These are phyloP conservation scores for Neonectria hederae DNA, from an alignment of 2,329 filamentous ascomycete species.

Conservation along the genomic window DNA sequence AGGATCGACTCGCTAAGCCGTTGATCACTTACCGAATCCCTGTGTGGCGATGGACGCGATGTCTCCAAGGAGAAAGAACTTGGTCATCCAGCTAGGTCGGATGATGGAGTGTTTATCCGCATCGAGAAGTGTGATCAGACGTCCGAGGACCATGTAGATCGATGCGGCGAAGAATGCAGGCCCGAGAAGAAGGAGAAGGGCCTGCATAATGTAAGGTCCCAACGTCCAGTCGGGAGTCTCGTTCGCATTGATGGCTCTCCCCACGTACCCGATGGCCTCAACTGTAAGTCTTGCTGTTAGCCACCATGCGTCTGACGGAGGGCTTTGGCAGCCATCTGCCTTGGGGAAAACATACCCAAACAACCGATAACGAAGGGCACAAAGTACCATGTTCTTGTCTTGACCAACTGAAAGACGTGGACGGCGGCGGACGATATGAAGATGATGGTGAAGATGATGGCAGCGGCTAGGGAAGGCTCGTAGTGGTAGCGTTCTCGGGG, in stretches of 20 bases:
- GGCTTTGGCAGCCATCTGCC: not conserved
- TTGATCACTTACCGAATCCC: slow-evolving; percentile 16
- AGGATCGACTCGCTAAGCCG: not conserved
- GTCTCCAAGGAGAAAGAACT: slow-evolving; percentile 60
- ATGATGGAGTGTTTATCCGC: slow-evolving; percentile 53
- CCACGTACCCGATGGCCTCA: slow-evolving; percentile 1
- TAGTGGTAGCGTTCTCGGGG: slow-evolving; percentile 51
- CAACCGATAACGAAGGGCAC: slow-evolving; percentile 61
- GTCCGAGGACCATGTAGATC: slow-evolving; percentile 57
- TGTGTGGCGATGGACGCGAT: slow-evolving; percentile 51
- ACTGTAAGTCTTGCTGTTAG: not conserved
- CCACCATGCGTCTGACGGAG: too few relatives aligned
- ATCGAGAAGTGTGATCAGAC: slow-evolving; percentile 47
- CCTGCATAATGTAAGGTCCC: slow-evolving; percentile 49
- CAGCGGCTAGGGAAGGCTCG: slow-evolving; percentile 52
- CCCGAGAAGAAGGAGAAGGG: slow-evolving; percentile 47
- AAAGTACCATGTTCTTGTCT: slow-evolving; percentile 58
- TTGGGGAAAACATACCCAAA: slow-evolving; percentile 49
- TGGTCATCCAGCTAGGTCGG: slow-evolving; percentile 53
- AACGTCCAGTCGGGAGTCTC: slow-evolving; percentile 41
- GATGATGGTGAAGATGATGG: slow-evolving; percentile 50
- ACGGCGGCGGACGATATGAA: slow-evolving; percentile 47
- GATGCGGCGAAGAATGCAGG: slow-evolving; percentile 53
- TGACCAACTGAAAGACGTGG: slow-evolving; percentile 52
- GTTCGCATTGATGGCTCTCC: slow-evolving; percentile 6